Conservation (phyloP, 1,139 yeast genomes). For the Hansenula lynferdii region DNA sequence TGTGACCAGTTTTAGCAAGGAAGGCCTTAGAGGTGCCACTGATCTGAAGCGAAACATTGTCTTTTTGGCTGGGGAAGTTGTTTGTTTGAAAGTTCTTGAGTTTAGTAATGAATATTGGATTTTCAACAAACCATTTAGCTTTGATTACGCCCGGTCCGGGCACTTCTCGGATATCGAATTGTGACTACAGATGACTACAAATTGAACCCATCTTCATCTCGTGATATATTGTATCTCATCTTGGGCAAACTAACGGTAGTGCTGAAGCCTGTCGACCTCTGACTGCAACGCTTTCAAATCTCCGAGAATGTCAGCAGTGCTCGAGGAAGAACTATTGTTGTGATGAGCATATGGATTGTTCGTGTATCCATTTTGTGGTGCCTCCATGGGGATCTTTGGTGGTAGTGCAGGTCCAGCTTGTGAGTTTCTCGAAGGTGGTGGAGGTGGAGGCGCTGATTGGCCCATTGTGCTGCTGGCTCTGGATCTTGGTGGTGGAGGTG, state of each 20-base stretch:
- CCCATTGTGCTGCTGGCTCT: not conserved
- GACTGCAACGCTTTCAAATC: slow-evolving; percentile 59
- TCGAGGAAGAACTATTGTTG: slow-evolving; percentile 22
- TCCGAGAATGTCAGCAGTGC: slow-evolving; percentile 50
- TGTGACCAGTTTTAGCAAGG: not conserved
- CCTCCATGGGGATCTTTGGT: slow-evolving; percentile 10
- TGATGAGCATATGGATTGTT: slow-evolving; percentile 8
- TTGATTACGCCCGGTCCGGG: not conserved
- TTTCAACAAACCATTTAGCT: slow-evolving; percentile 1
- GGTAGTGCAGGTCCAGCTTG: slow-evolving; percentile 20
- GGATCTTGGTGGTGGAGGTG: slow-evolving; percentile 21
- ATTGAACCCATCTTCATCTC: too few species aligned
- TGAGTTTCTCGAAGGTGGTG: slow-evolving; percentile 13
- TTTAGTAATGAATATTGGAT: not conserved
- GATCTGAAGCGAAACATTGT: slow-evolving; percentile 1
- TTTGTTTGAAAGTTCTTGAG: too few species aligned
- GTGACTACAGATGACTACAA: too few species aligned
- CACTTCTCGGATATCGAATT: too few species aligned
- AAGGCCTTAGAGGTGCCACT: slow-evolving; percentile 4
- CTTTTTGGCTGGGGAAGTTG: too few species aligned
- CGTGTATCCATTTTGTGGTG: too few species aligned
- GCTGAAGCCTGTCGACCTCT: slow-evolving; percentile 49
- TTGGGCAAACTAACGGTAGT: slow-evolving; percentile 2
- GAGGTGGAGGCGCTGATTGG: not conserved
- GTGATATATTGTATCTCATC: too few species aligned